Evolutionary conservation across 163 green algal species (phyloP), one percentile per base, ranked within the genome.

Genomic region (Chloromonas sp.): DNA sequence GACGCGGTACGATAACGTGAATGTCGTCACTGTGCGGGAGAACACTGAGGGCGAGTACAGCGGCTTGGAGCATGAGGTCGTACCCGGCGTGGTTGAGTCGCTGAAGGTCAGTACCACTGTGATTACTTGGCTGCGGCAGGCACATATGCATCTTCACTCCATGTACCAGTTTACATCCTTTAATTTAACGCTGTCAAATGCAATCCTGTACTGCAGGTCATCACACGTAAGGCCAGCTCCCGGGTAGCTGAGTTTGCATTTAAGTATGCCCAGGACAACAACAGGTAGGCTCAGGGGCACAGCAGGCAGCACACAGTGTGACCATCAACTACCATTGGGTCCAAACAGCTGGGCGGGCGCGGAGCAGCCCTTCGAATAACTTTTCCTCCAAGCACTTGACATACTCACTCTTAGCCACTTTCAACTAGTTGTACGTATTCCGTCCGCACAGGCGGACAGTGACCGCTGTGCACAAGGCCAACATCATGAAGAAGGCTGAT

Each of bases 11-110:
- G 96, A 98, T 87, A 89, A 95, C 87, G 93, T 99, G 60, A 93
- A 99, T 89, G 84, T 99, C 77, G 93, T 99, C 8, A 99, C 96
- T 1, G 97, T 99, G 83, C 85, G 92, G 11, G 92, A 95, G 90
- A 99, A 99, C 91, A 98, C 96, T 0, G 96, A 99, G 93, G 96
- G 96, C 60, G 96, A 98, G 91, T 98, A 98, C 92, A 95, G 87
- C 58, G 96, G 96, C 0, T 90, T 99, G 82, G 96, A 99, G 91
- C 96, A 99, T 87, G 94, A 98, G 90, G 94, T 98, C 13, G 93
- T 99, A 11, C 93, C 94, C 2, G 96, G 96, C 60, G 96, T 99
- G 11, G 96, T 99, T 60, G 96, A 98, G 91, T 94, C 84, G 11
- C 83, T 99, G 1, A 99, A 99, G 92, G 94, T 93, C 36, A 36